Evolutionary conservation across 257 asterid genomes (phyloP).

Genomic region (Plantago major): DNA sequence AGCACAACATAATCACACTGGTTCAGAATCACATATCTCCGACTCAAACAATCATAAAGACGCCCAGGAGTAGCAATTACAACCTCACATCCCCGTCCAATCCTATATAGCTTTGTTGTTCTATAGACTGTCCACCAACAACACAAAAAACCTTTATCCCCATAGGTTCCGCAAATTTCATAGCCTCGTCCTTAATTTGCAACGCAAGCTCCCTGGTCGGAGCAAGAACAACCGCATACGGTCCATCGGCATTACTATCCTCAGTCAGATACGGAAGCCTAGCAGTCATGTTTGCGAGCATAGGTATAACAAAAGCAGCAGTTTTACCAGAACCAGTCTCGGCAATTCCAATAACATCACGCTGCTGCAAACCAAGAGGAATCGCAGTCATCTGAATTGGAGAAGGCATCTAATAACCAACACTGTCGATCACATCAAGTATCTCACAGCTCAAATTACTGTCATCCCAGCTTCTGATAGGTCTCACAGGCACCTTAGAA

Average conservation of each 20-base stretch:
- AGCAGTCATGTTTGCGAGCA: constrained; percentile 48
- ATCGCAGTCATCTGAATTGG: constrained; percentile 59
- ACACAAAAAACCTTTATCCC: constrained; percentile 57
- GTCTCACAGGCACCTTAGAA: constrained; percentile 45
- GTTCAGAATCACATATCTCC: constrained; percentile 49
- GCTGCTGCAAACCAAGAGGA: constrained; percentile 50
- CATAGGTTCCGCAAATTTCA: constrained; percentile 47
- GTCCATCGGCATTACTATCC: constrained; percentile 50
- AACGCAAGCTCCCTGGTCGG: constrained; percentile 50
- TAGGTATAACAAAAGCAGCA: constrained; percentile 63
- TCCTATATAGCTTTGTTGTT: constrained; percentile 51
- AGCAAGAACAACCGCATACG: constrained; percentile 52
- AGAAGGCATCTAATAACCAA: constrained; percentile 51
- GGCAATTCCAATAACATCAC: constrained; percentile 52
- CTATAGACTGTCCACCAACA: constrained; percentile 64
- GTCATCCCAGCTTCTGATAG: constrained; percentile 57
- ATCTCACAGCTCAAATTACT: constrained; percentile 42
- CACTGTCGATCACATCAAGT: constrained; percentile 49
- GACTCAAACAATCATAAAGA: constrained; percentile 52
- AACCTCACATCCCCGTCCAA: constrained; percentile 57
- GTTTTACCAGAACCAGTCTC: constrained; percentile 68
- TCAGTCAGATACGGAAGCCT: constrained; percentile 50
- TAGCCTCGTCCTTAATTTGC: constrained; percentile 51
- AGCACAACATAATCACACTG: constrained; percentile 59
- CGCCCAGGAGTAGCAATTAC: constrained; percentile 63